Evolutionary conservation across 1,284 basidiomycete genomes (phyloP), one percentile per base, ranked within the genome.

Genomic region (Schizophyllum commune): DNA sequence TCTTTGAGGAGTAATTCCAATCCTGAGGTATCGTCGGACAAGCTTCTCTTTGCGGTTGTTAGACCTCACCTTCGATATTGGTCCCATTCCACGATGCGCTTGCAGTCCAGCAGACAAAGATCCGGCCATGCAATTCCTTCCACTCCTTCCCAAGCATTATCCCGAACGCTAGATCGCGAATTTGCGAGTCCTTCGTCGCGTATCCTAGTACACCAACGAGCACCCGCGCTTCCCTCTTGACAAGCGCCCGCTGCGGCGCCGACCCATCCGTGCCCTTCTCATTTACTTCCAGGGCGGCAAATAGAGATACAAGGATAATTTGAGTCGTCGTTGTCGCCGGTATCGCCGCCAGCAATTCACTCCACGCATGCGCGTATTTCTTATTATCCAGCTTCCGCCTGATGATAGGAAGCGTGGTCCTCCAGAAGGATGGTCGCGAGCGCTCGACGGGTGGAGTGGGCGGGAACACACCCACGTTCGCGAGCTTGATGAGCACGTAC

Each of bases 341-440:
- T 8, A 89, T 65, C 19, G 74, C 75, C 39, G 71, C 68, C 27
- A 88, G 67, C 5, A 84, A 61, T 4, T 73, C 70, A 15, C 71
- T 69, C 88, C 88, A 92, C 34, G 80, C 69, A 8, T 65, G 63
- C 21, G 76, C 75, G 69, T 88, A 89, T 0, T 65, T 59, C 5
- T 65, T 39, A 17, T 63, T 19, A 32, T 69, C 65, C 19, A 65
- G 63, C 11, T 69, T 66, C 3, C 64, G 62, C 32, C 82, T 81
- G 52, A 90, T 81, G 34, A 67, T 72, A 8, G 77, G 78, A 53
- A 84, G 73, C 4, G 70, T 79, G 13, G 72, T 76, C 55, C 69
- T 71, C 71, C 83, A 92, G 75, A 85, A 94, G 5, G 83, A 92
- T 32, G 79, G 78, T 63, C 83, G 89, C 4, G 80, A 85, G 57